Evolutionary conservation across 2,329 filamentous ascomycete genomes (phyloP).

Genomic region (Xylaria sp.): DNA sequence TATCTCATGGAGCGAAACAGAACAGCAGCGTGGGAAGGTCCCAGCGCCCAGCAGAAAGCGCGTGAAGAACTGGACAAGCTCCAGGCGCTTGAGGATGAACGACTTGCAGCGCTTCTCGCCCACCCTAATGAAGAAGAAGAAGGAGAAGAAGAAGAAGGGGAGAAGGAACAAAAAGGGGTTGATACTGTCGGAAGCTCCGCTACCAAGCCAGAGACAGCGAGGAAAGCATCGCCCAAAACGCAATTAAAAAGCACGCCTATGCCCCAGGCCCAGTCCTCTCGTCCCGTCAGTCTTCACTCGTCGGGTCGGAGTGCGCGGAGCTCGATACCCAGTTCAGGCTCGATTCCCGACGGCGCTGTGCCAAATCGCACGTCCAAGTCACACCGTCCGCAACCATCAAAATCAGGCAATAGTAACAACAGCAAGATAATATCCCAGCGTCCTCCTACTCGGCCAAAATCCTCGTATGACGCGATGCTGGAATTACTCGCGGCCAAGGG

Average conservation of each 20-base stretch:
- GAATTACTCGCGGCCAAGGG: conserved; percentile 33
- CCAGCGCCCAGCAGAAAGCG: conserved; percentile 38
- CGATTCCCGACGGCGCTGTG: conserved; percentile 2
- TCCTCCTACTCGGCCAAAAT: conserved; percentile 18
- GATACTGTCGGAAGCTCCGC: background rate
- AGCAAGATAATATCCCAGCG: conserved; percentile 6
- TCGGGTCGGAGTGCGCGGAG: background rate
- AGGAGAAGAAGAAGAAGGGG: conserved; percentile 4
- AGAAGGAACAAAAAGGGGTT: background rate
- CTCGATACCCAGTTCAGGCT: background rate
- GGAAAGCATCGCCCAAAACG: background rate
- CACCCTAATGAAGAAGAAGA: conserved; percentile 28
- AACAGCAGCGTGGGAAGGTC: conserved; percentile 48
- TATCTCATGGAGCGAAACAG: conserved; percentile 50
- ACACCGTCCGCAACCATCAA: background rate
- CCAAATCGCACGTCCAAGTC: background rate
- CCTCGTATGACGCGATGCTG: conserved; percentile 41
- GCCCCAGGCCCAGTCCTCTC: background rate
- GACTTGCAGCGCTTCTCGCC: conserved; percentile 32
- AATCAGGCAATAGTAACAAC: background rate
- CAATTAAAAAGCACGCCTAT: background rate
- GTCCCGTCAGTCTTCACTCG: background rate
- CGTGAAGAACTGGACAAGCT: conserved; percentile 41
- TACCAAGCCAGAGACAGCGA: background rate
- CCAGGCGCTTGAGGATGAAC: conserved; percentile 41